A percentile compares a stretch with the other conserved stretches of the same genome.
These are phyloP conservation scores for Panicum hallii DNA, from an alignment of 202 grass and related monocot genomes.

Conservation along the genomic window DNA sequence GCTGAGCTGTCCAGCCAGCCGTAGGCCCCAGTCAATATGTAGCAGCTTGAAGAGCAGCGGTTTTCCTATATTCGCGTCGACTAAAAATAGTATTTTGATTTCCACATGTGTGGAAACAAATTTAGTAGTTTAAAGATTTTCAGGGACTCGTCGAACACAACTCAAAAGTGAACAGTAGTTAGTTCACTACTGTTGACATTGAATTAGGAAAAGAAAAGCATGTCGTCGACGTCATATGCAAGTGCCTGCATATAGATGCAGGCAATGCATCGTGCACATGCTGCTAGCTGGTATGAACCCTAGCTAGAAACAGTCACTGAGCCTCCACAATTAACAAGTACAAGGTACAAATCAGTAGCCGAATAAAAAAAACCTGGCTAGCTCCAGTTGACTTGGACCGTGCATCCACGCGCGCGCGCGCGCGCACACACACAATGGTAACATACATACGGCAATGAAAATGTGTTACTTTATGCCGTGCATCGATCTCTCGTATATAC, in stretches of 20 bases:
- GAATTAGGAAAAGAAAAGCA: constrained; percentile 11
- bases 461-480: too few relatives aligned
- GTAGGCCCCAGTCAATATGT: too few relatives aligned
- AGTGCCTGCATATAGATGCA: background rate
- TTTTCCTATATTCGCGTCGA: background rate
- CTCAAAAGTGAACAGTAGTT: background rate
- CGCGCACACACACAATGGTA: too few relatives aligned
- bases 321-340: constrained; percentile 35
- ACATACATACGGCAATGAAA: too few relatives aligned
- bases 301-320: constrained; percentile 56
- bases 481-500: too few relatives aligned
- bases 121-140: background rate
- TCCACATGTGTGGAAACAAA: background rate
- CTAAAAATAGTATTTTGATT: background rate
- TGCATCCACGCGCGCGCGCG: too few relatives aligned
- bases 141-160: background rate
- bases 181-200: background rate
- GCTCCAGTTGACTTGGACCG: constrained; percentile 37
- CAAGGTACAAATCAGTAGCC: constrained; percentile 23
- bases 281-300: constrained; percentile 38
- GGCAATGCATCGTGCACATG: background rate
- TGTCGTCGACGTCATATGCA: background rate
- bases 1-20: too few relatives aligned
- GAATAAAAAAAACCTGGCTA: background rate
- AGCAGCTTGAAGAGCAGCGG: background rate